phyloP scores from a whole-genome alignment of 2,329 filamentous ascomycete genomes.

The Fusarium avenaceum region DNA sequence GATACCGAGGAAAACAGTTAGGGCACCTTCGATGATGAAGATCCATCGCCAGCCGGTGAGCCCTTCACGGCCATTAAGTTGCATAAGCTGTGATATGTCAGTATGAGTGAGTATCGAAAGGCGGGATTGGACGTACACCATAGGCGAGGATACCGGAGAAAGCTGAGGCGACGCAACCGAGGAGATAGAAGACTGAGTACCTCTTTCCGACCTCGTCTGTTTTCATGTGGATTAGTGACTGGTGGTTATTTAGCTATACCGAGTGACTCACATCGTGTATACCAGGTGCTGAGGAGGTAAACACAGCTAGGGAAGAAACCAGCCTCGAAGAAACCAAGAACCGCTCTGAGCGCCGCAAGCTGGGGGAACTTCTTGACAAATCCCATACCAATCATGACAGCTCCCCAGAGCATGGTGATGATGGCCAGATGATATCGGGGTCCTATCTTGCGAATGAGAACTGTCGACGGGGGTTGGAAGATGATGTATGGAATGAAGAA shows the following conservation, averaged over 20 bases:
- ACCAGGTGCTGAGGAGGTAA: slow-evolving; percentile 81
- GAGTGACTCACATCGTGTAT: slow-evolving; percentile 69
- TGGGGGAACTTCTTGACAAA: slow-evolving; percentile 67
- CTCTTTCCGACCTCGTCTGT: slow-evolving; percentile 76
- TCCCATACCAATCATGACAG: slow-evolving; percentile 74
- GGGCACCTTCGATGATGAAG: slow-evolving; percentile 67
- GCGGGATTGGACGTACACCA: slow-evolving; percentile 63
- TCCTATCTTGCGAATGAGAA: slow-evolving; percentile 76
- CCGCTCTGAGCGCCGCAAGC: slow-evolving; percentile 67
- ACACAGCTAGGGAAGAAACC: slow-evolving; percentile 79
- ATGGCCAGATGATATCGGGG: slow-evolving; percentile 67
- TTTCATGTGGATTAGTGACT: slow-evolving; percentile 1
- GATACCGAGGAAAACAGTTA: slow-evolving; percentile 68
- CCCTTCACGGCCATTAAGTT: slow-evolving; percentile 68
- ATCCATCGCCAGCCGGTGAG: slow-evolving; percentile 77
- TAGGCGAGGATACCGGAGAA: slow-evolving; percentile 78
- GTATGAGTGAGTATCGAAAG: not conserved
- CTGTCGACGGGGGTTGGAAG: slow-evolving; percentile 78
- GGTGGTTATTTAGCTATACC: rapidly evolving
- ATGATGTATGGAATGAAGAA: slow-evolving; percentile 82
- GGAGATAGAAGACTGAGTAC: slow-evolving; percentile 77
- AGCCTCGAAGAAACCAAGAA: slow-evolving; percentile 76
- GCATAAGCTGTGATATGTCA: slow-evolving; percentile 64
- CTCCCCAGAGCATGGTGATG: slow-evolving; percentile 72
- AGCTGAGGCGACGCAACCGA: slow-evolving; percentile 75